Conservation (phyloP, 352 stramenopile genomes). For the Peronospora belbahrii region DNA sequence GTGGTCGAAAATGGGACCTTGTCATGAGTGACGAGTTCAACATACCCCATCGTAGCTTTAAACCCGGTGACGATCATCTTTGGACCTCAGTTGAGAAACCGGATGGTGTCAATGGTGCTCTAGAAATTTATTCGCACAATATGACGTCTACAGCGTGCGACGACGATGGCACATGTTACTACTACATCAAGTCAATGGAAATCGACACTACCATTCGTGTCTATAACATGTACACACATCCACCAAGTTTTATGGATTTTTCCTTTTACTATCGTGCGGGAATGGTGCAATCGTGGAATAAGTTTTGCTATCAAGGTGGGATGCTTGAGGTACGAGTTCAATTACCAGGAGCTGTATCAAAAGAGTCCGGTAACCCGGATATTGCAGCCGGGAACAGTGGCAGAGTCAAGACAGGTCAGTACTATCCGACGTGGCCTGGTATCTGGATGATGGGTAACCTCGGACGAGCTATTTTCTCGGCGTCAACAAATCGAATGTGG, state of each 20-base stretch:
- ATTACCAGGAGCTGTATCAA: slow-evolving; percentile 67
- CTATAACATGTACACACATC: slow-evolving; percentile 52
- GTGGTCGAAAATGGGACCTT: slow-evolving; percentile 48
- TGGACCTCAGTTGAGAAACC: slow-evolving; percentile 77
- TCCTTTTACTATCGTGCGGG: slow-evolving; percentile 47
- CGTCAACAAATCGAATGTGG: slow-evolving; percentile 87
- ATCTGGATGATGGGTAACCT: slow-evolving; percentile 93
- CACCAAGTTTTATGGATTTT: slow-evolving; percentile 21
- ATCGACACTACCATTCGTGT: slow-evolving; percentile 33
- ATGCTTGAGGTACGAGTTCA: slow-evolving; percentile 85
- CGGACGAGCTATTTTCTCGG: slow-evolving; percentile 86
- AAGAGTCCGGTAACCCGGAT: slow-evolving; percentile 34
- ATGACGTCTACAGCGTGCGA: slow-evolving; percentile 46
- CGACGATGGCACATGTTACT: slow-evolving; percentile 37
- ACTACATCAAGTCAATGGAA: slow-evolving; percentile 34
- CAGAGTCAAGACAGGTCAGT: slow-evolving; percentile 18
- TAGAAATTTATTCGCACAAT: slow-evolving; percentile 89
- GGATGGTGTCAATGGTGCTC: slow-evolving; percentile 68
- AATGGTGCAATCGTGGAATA: slow-evolving; percentile 90
- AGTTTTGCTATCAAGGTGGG: slow-evolving; percentile 91
- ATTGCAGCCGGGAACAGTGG: slow-evolving; percentile 19
- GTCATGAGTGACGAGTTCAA: slow-evolving; percentile 73
- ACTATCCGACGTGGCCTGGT: slow-evolving; percentile 80
- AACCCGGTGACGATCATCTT: slow-evolving; percentile 81
- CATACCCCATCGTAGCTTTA: slow-evolving; percentile 50